Evolutionary conservation across 2,329 filamentous ascomycete genomes (phyloP).

Genomic region (Trichoderma koningiopsis): DNA sequence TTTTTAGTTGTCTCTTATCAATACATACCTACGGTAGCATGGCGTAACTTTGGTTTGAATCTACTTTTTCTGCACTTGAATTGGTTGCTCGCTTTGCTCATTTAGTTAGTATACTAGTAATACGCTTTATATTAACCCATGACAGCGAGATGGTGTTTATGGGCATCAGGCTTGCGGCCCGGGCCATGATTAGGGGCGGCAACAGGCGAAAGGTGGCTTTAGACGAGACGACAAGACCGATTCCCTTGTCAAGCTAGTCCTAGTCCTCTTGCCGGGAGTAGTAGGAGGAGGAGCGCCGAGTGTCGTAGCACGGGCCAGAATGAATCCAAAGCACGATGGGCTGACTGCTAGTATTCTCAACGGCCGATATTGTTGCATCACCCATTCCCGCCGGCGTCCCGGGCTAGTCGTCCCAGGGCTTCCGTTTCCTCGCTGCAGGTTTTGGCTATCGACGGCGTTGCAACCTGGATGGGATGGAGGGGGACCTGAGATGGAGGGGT

Average conservation of each 20-base stretch:
- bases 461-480: slow-evolving; percentile 6
- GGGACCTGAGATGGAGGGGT: slow-evolving; percentile 10
- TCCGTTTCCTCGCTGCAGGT: neutral
- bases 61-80: neutral
- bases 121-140: neutral
- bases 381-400: neutral
- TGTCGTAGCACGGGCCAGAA: neutral
- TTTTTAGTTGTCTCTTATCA: neutral
- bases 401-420: neutral
- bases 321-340: neutral
- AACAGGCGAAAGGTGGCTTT: slow-evolving; percentile 10
- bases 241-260: neutral
- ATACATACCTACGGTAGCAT: neutral
- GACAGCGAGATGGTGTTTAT: neutral
- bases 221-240: neutral
- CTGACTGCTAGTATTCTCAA: neutral
- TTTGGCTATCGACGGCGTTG: slow-evolving; percentile 10
- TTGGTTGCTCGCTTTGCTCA: neutral
- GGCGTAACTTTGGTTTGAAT: neutral
- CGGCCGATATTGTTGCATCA: neutral
- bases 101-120: neutral
- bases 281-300: neutral
- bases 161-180: slow-evolving; percentile 8
- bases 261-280: neutral
- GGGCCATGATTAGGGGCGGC: slow-evolving; percentile 21